A percentile compares a stretch with the other conserved stretches of the same genome.
Evolutionary conservation across 2,329 filamentous ascomycete species (phyloP).

Genomic region (Aspergillus sp.): DNA sequence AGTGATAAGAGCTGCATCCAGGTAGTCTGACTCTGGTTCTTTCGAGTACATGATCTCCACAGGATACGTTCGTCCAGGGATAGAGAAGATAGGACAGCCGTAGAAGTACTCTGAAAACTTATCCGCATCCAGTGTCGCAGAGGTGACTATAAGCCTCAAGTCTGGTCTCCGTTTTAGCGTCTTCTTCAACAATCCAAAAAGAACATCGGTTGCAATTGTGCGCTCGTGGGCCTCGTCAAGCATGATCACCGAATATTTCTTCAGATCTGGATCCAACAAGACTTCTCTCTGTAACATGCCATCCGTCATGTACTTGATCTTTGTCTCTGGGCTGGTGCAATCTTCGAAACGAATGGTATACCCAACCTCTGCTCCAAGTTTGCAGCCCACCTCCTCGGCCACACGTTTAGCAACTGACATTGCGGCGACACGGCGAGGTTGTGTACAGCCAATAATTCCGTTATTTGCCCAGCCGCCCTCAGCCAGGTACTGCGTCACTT

Average conservation of each 20-base stretch:
- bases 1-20: slow-evolving; percentile 90
- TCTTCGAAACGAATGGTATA: slow-evolving; percentile 99
- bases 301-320: slow-evolving; percentile 99
- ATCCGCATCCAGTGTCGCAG: slow-evolving; percentile 92
- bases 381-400: slow-evolving; percentile 89
- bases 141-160: slow-evolving; percentile 93
- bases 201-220: slow-evolving; percentile 91
- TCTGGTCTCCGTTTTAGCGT: slow-evolving; percentile 82
- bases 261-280: slow-evolving; percentile 84
- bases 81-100: slow-evolving; percentile 92
- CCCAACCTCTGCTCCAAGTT: slow-evolving; percentile 86
- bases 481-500: slow-evolving; percentile 90
- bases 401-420: slow-evolving; percentile 98
- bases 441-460: slow-evolving; percentile 92
- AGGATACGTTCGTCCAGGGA: slow-evolving; percentile 90
- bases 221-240: slow-evolving; percentile 97
- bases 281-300: slow-evolving; percentile 97
- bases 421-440: slow-evolving; percentile 92
- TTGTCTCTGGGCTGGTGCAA: slow-evolving; percentile 80
- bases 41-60: slow-evolving; percentile 94
- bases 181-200: slow-evolving; percentile 94
- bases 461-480: slow-evolving; percentile 86
- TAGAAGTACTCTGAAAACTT: slow-evolving; percentile 98
- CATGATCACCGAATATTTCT: slow-evolving; percentile 94
- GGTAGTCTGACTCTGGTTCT: slow-evolving; percentile 92